A percentile compares a stretch with the other conserved stretches of the same genome.
Evolutionary conservation across 2,329 filamentous ascomycete species (phyloP).

Genomic region (Pseudogymnoascus sp.): DNA sequence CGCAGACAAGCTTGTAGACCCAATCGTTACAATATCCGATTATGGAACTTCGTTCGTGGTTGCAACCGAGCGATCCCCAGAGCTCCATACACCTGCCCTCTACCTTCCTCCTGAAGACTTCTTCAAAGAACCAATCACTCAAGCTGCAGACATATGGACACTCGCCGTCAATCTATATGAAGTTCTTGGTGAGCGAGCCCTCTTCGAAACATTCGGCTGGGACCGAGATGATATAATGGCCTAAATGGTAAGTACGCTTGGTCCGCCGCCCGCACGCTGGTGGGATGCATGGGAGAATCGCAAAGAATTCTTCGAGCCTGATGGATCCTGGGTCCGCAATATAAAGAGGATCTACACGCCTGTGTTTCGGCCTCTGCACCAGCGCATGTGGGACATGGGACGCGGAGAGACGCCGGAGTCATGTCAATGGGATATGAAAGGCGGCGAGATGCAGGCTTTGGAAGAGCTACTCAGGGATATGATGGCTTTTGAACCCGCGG

Average conservation of each 20-base stretch:
- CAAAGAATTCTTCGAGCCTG: conserved; percentile 8
- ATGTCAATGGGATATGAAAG: neutral
- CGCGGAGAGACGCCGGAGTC: neutral
- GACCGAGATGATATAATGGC: conserved; percentile 11
- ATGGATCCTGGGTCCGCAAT: neutral
- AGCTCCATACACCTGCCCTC: neutral
- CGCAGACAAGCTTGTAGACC: conserved; percentile 10
- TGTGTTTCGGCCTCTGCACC: neutral
- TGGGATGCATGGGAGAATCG: conserved; percentile 14
- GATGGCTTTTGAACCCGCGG: neutral
- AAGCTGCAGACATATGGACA: conserved; percentile 16
- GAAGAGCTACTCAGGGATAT: conserved; percentile 10
- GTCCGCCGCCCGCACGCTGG: conserved; percentile 13
- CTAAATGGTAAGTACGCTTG: conserved; percentile 10
- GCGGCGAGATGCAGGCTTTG: conserved; percentile 9
- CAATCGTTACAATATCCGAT: neutral
- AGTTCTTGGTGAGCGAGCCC: conserved; percentile 11
- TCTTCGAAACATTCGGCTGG: conserved; percentile 11
- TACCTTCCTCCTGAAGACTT: neutral
- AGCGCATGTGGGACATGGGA: neutral
- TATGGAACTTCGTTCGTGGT: neutral
- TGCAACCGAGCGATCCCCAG: neutral
- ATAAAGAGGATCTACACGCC: neutral
- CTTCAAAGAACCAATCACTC: conserved; percentile 8
- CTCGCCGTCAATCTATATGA: conserved; percentile 13